Conservation (phyloP, 495 filamentous ascomycete species). For the Ascobolus immersus region DNA sequence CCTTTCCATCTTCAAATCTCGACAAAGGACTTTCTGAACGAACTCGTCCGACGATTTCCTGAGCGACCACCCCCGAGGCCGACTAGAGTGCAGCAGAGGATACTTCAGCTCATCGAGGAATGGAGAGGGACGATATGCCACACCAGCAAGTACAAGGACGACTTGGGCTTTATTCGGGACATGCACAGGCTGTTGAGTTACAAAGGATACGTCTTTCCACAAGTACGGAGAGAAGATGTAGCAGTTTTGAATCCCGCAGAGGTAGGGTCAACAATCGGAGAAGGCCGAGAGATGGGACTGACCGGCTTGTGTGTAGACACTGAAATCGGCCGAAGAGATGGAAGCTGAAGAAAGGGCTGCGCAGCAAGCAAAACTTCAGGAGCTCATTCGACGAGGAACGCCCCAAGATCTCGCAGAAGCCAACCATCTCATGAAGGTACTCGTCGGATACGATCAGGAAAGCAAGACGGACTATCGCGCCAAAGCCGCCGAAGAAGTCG, state of each 20-base stretch:
- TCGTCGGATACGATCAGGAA: constrained; percentile 87
- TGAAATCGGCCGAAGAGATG: constrained; percentile 96
- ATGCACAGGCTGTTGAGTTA: constrained; percentile 92
- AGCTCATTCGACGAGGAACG: constrained; percentile 74
- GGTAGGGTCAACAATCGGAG: constrained; percentile 28
- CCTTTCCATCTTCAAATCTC: constrained; percentile 95
- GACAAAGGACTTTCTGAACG: constrained; percentile 96
- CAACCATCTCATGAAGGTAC: constrained; percentile 91
- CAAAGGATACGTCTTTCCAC: constrained; percentile 89
- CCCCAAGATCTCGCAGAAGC: constrained; percentile 88
- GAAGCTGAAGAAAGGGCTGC: constrained; percentile 86
- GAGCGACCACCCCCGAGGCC: constrained; percentile 73
- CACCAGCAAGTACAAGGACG: constrained; percentile 88
- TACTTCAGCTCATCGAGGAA: constrained; percentile 92
- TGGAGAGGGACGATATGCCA: constrained; percentile 96
- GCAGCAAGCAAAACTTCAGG: constrained; percentile 88
- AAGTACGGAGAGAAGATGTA: constrained; percentile 75
- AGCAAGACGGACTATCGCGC: constrained; percentile 94
- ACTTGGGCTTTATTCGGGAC: constrained; percentile 84
- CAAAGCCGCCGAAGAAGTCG: constrained; percentile 86
- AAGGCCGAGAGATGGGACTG: not conserved
- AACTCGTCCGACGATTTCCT: constrained; percentile 86
- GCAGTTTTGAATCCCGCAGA: constrained; percentile 94
- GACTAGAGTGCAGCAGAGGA: constrained; percentile 66
- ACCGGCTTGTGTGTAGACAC: constrained; percentile 30